Evolutionary conservation across 495 filamentous ascomycete genomes (phyloP), one percentile per base, ranked within the genome.

Genomic region (Penicillium goetzii): DNA sequence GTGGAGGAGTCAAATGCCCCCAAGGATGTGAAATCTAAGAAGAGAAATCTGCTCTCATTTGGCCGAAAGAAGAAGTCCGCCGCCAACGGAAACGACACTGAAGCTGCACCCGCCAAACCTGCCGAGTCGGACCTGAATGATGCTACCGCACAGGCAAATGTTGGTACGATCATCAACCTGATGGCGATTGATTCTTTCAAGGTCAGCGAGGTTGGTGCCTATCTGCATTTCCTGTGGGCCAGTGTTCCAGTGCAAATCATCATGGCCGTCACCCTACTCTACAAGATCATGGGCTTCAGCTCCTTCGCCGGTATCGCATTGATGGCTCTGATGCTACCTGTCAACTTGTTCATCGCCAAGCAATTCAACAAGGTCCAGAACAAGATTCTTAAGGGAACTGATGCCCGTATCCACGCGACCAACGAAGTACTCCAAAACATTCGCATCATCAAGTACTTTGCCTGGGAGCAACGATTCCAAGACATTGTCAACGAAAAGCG

Each of bases 151-250:
- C 91, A 96, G 75, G 95, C 90, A 21, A 97, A 96, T 65, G 82
- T 93, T 59, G 96, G 96, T 60, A 95, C 93, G 25, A 97, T 99
- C 72, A 98, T 98, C 78, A 99, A 98, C 72, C 76, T 99, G 65
- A 99, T 99, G 96, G 88, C 96, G 11, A 96, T 99, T 58, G 96
- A 99, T 81, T 97, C 95, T 34, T 97, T 97, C 85, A 99, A 99
- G 78, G 90, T 98, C 55, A 91, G 91, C 58, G 93, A 97, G 74
- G 88, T 95, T 55, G 91, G 91, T 53, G 90, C 93, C 0, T 99
- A 97, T 70, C 76, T 97, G 50, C 93, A 97, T 72, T 97, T 93
- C 74, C 78, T 97, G 51, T 90, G 91, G 83, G 92, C 91, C 0
- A 88, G 88, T 65, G 90, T 92, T 9, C 93, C 93, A 0, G 88